Evolutionary conservation across 345 rosid genomes (phyloP), one percentile per base, ranked within the genome.

Genomic region (Salix brachista): DNA sequence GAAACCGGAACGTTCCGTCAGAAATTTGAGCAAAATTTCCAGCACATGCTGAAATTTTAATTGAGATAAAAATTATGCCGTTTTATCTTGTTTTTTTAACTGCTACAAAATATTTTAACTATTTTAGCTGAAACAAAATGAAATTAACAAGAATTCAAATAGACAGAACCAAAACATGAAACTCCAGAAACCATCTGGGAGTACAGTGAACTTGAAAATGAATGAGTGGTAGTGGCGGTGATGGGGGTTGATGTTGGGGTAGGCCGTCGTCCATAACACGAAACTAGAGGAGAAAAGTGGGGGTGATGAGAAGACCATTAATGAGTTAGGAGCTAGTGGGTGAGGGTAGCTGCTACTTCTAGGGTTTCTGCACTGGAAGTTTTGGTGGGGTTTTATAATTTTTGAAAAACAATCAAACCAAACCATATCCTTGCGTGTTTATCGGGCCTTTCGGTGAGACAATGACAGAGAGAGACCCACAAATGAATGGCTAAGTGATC

Each of bases 361-460:
- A 56, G 77, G 70, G 73, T 9, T 41, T 44, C 16, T 48, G 68
- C 37, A 58, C 46, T 61, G 48, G 69, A 52, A 19, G 30, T 37
- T 12, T 28, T 25, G 46, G 56, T 62, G 77, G 67, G 69, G 48
- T 30, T 75, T 65, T 74, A 58, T 32, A 18, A 69, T 21, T 62
- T 67, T n/a, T 39, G 69, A 73, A 70, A 76, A 44, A 73, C 76
- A 79, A 64, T 77, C 87, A 67, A 77, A 76, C 79, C 75, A 39
- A 73, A 41, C 83, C 25, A 46, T 72, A 73, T 56, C 75, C 79
- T 78, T 80, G 86, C 88, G 86, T 83, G 88, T 78, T 78, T 74
- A 74, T 30, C 72, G 84, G 85, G 76, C 67, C 84, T 81, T 81
- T 84, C 85, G 79, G 84, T 81, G 77, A 79, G 87, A 81, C 70